A percentile compares a stretch with the other conserved stretches of the same genome.
These are phyloP conservation scores for Talaromyces verruculosus DNA, from an alignment of 2,329 filamentous ascomycete genomes.

Conservation along the genomic window DNA sequence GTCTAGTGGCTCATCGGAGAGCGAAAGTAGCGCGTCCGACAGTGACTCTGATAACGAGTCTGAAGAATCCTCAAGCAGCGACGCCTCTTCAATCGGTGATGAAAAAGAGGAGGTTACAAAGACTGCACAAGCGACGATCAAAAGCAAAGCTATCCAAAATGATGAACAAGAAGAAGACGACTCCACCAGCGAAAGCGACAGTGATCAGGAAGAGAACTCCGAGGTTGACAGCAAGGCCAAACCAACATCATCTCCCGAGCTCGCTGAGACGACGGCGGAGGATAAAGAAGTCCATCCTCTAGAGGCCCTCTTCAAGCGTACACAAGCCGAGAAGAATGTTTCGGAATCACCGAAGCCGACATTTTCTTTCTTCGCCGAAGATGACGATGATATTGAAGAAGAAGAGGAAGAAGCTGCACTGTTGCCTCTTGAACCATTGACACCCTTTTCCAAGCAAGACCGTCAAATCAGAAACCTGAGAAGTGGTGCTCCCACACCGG, in stretches of 20 bases:
- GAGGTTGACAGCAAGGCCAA: slow-evolving; percentile 20
- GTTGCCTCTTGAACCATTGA: slow-evolving; percentile 60
- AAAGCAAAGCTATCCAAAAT: not conserved
- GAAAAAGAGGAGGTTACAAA: not conserved
- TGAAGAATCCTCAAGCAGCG: not conserved
- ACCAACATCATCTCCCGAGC: slow-evolving; percentile 43
- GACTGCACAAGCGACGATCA: not conserved
- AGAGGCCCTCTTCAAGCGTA: slow-evolving; percentile 85
- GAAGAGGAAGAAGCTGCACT: slow-evolving; percentile 49
- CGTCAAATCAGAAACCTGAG: slow-evolving; percentile 65
- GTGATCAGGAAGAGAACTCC: slow-evolving; percentile 22
- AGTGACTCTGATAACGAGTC: slow-evolving; percentile 2
- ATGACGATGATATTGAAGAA: slow-evolving; percentile 43
- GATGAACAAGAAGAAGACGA: not conserved
- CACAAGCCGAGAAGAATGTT: slow-evolving; percentile 48
- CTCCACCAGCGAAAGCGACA: slow-evolving; percentile 9
- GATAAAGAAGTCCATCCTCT: slow-evolving; percentile 70
- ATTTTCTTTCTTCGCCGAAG: slow-evolving; percentile 76
- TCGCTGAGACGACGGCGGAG: slow-evolving; percentile 35
- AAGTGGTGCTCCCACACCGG: slow-evolving; percentile 90
- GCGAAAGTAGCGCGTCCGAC: not conserved
- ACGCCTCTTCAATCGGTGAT: not conserved
- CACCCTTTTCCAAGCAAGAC: slow-evolving; percentile 79
- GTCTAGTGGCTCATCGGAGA: slow-evolving; percentile 32
- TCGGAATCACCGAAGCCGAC: slow-evolving; percentile 51